Percentiles rank a stretch among this genome's conserved stretches.
phyloP scores from a whole-genome alignment of 2,329 filamentous ascomycete genomes.

The Ophiocordyceps camponoti-rufipedis region DNA sequence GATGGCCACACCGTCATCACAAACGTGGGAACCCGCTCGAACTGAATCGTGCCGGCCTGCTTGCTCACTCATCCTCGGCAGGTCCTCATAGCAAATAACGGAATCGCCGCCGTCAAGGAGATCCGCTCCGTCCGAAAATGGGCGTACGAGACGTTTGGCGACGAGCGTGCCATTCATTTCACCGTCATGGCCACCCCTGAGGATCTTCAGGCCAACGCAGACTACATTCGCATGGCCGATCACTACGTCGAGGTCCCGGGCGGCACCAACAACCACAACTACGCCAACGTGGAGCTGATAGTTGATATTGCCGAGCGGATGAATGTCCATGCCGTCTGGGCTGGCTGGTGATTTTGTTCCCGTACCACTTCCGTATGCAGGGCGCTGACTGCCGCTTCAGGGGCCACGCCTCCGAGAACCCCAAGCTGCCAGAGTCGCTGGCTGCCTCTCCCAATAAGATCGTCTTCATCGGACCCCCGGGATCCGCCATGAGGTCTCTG shows the following conservation, averaged over 20 bases:
- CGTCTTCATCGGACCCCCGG: slow-evolving; percentile 94
- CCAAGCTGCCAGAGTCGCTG: slow-evolving; percentile 87
- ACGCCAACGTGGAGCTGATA: slow-evolving; percentile 97
- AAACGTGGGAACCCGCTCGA: slow-evolving; percentile 45
- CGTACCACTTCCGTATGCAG: neutral
- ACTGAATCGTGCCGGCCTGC: neutral
- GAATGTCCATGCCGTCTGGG: slow-evolving; percentile 97
- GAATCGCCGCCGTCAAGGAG: slow-evolving; percentile 98
- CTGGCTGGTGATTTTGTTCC: slow-evolving; percentile 59
- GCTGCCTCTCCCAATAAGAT: slow-evolving; percentile 97
- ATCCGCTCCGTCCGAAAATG: slow-evolving; percentile 99
- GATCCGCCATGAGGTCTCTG: slow-evolving; percentile 94
- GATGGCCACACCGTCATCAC: slow-evolving; percentile 97
- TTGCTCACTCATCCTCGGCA: slow-evolving; percentile 16
- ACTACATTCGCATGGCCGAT: slow-evolving; percentile 99
- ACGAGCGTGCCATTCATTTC: slow-evolving; percentile 96
- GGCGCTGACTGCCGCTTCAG: slow-evolving; percentile 19
- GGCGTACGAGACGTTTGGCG: slow-evolving; percentile 98
- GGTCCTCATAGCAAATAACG: slow-evolving; percentile 98
- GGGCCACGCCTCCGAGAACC: slow-evolving; percentile 98
- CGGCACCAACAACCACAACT: slow-evolving; percentile 99
- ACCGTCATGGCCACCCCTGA: slow-evolving; percentile 99
- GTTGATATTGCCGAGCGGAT: slow-evolving; percentile 97
- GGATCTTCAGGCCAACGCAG: slow-evolving; percentile 90
- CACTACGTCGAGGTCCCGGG: slow-evolving; percentile 98